A percentile compares a stretch with the other conserved stretches of the same genome.
phyloP scores from a whole-genome alignment of 352 stramenopile species.

The Pythium aquatile region DNA sequence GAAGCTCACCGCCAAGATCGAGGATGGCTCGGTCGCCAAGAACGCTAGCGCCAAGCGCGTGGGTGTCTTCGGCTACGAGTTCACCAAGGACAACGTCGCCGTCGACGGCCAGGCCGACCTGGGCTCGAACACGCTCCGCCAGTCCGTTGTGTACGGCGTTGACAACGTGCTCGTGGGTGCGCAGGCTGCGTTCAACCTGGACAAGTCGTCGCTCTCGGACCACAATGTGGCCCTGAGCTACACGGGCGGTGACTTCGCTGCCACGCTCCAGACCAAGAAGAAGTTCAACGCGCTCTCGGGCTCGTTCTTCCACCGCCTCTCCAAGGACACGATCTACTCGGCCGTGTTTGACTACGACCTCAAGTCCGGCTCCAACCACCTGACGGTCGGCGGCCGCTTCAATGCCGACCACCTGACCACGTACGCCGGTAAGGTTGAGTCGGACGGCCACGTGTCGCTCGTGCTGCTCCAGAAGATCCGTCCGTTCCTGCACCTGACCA shows the following conservation, averaged over 20 bases:
- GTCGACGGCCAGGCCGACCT: conserved; percentile 63
- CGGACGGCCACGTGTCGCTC: conserved; percentile 84
- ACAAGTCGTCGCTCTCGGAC: conserved; percentile 83
- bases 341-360: conserved; percentile 88
- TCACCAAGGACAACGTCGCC: conserved; percentile 60
- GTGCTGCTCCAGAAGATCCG: conserved; percentile 86
- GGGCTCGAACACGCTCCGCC: conserved; percentile 49
- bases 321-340: conserved; percentile 82
- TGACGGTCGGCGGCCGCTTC: conserved; percentile 82
- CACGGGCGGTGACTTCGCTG: conserved; percentile 70
- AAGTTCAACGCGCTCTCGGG: conserved; percentile 78
- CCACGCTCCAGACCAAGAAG: conserved; percentile 85
- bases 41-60: conserved; percentile 75
- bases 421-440: conserved; percentile 86
- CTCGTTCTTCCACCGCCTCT: conserved; percentile 84
- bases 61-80: conserved; percentile 76
- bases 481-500: conserved; percentile 80
- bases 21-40: conserved; percentile 79
- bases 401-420: conserved; percentile 78
- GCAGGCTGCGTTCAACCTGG: conserved; percentile 71
- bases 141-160: conserved; percentile 72
- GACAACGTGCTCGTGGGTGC: conserved; percentile 78
- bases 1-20: conserved; percentile 83
- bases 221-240: conserved; percentile 84
- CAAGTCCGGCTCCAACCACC: conserved; percentile 80